phyloP scores from a whole-genome alignment of 2,329 filamentous ascomycete species.

The Diaporthe humulicola region DNA sequence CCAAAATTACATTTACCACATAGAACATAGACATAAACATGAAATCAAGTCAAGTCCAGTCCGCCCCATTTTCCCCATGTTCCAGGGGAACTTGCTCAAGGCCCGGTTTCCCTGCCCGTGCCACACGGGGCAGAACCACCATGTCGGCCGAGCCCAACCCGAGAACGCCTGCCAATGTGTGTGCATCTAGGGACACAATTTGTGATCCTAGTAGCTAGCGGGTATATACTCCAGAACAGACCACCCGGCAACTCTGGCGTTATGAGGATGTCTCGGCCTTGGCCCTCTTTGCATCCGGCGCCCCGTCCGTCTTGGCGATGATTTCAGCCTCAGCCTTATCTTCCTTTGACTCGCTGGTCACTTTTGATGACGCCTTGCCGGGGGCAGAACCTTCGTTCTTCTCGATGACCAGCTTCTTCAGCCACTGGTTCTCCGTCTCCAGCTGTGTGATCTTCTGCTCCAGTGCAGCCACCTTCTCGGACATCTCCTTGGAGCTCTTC shows the following conservation, averaged over 20 bases:
- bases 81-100: conserved; percentile 30
- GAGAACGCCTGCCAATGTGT: conserved; percentile 37
- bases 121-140: conserved; percentile 17
- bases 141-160: conserved; percentile 12
- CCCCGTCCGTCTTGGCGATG: conserved; percentile 35
- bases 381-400: conserved; percentile 74
- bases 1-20: conserved; percentile 20
- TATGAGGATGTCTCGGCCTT: conserved; percentile 37
- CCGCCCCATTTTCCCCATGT: conserved; percentile 16
- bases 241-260: neutral
- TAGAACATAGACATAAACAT: conserved; percentile 28
- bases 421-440: conserved; percentile 87
- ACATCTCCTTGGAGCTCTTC: conserved; percentile 84
- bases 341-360: conserved; percentile 64
- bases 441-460: conserved; percentile 81
- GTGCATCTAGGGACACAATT: conserved; percentile 33
- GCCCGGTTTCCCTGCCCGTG: conserved; percentile 16
- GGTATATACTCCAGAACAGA: conserved; percentile 20
- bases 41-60: conserved; percentile 9
- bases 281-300: conserved; percentile 16
- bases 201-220: conserved; percentile 26
- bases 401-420: conserved; percentile 84
- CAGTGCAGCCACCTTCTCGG: conserved; percentile 80
- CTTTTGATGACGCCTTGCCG: conserved; percentile 63
- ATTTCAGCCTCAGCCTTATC: conserved; percentile 48